Conservation (phyloP, 768 basidiomycete species). For the Boletus rubescentipes region DNA sequence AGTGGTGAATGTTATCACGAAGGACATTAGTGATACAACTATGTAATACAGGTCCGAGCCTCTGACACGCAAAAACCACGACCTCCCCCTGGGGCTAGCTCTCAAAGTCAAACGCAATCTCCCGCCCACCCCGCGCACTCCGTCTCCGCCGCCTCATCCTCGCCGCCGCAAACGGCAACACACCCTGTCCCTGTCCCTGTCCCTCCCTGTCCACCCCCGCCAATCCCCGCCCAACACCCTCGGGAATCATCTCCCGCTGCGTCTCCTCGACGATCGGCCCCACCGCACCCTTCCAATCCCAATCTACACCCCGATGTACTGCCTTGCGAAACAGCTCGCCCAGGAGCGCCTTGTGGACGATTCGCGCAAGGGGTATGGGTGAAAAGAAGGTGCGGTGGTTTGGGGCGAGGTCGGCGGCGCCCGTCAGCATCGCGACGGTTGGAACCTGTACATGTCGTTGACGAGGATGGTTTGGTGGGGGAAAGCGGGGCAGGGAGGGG, state of each 20-base stretch:
- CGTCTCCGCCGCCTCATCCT: conserved; percentile 24
- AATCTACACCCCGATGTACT: conserved; percentile 10
- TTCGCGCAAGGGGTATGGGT: conserved; percentile 20
- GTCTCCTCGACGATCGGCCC: conserved; percentile 19
- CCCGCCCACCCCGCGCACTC: conserved; percentile 20
- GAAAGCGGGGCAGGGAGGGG: neutral
- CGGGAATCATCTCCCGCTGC: conserved; percentile 19
- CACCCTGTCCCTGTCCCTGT: neutral
- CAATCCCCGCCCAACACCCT: neutral
- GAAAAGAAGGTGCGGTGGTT: conserved; percentile 14
- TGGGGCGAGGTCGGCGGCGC: neutral
- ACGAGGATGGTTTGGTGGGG: neutral
- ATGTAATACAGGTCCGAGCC: too few species aligned
- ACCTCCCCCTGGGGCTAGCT: neutral
- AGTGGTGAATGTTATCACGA: too few species aligned
- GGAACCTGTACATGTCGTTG: conserved; percentile 6
- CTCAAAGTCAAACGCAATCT: conserved; percentile 14
- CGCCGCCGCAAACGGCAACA: conserved; percentile 24
- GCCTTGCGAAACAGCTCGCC: conserved; percentile 24
- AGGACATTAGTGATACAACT: too few species aligned
- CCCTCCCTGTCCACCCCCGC: neutral
- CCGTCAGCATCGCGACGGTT: conserved; percentile 18
- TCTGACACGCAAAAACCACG: too few species aligned
- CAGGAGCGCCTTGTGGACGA: conserved; percentile 21
- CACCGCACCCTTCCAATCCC: conserved; percentile 25